Evolutionary conservation across 2,329 filamentous ascomycete genomes (phyloP).

Genomic region (Calonectria hawksworthii): DNA sequence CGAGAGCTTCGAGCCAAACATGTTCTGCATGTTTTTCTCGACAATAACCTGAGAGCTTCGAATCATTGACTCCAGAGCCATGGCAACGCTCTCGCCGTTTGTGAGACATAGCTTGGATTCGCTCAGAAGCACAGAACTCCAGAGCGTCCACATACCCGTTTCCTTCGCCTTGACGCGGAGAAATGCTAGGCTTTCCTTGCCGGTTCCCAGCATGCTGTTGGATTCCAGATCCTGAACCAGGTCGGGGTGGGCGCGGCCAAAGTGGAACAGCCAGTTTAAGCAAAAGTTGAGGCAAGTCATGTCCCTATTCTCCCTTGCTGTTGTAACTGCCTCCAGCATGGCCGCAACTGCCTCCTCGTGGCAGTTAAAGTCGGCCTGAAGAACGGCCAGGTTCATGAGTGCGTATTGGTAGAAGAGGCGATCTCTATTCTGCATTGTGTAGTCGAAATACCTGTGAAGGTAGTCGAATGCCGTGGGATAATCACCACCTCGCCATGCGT

Average conservation of each 20-base stretch:
- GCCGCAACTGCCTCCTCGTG: slow-evolving; percentile 90
- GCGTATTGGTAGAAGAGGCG: slow-evolving; percentile 95
- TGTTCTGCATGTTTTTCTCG: slow-evolving; percentile 79
- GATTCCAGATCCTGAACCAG: slow-evolving; percentile 79
- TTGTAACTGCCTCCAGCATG: slow-evolving; percentile 95
- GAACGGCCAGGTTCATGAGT: slow-evolving; percentile 89
- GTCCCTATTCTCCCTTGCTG: slow-evolving; percentile 94
- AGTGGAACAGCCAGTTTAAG: slow-evolving; percentile 95
- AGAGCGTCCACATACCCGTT: slow-evolving; percentile 85
- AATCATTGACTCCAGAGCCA: slow-evolving; percentile 82
- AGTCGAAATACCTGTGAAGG: slow-evolving; percentile 96
- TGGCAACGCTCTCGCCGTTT: slow-evolving; percentile 75
- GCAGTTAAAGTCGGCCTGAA: slow-evolving; percentile 96
- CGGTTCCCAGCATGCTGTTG: slow-evolving; percentile 80
- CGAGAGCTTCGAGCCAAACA: slow-evolving; percentile 81
- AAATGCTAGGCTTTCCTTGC: slow-evolving; percentile 86
- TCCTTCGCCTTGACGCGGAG: slow-evolving; percentile 90
- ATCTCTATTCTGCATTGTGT: slow-evolving; percentile 89
- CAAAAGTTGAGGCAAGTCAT: slow-evolving; percentile 94
- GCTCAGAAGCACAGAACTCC: slow-evolving; percentile 86
- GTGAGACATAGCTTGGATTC: slow-evolving; percentile 86
- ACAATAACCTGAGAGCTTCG: slow-evolving; percentile 86
- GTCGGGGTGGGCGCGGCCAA: slow-evolving; percentile 86
- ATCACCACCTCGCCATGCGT: slow-evolving; percentile 92
- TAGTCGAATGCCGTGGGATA: slow-evolving; percentile 91